A percentile compares a stretch with the other conserved stretches of the same genome.
Conservation (phyloP, 768 basidiomycete species). For the Phaeotremella skinneri region DNA sequence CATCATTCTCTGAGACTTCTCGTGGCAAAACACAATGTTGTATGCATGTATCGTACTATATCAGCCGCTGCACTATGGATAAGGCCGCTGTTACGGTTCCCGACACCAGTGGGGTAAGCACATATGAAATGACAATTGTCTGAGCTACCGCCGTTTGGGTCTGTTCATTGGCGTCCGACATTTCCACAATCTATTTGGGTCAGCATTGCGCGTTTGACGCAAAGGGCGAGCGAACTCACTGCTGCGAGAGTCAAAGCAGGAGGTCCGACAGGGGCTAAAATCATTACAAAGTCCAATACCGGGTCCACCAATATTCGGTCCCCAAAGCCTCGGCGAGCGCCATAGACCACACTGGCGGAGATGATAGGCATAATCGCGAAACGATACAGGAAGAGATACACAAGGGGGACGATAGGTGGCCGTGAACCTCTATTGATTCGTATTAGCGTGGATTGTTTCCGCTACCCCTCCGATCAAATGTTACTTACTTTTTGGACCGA, state of each 20-base stretch:
- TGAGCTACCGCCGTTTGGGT: conserved; percentile 42
- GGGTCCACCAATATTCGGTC: conserved; percentile 35
- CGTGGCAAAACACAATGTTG: conserved; percentile 6
- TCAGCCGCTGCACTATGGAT: conserved; percentile 26
- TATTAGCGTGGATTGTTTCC: no score
- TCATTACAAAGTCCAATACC: conserved; percentile 46
- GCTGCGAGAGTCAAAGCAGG: conserved; percentile 50
- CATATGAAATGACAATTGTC: conserved; percentile 45
- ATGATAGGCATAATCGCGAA: conserved; percentile 46
- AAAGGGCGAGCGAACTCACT: conserved; percentile 25
- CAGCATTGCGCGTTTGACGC: background rate
- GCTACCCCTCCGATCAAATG: background rate
- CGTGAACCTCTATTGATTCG: conserved; percentile 18
- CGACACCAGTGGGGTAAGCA: conserved; percentile 43
- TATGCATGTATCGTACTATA: conserved; percentile 19
- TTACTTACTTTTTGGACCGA: conserved; percentile 31
- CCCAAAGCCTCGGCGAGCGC: conserved; percentile 19
- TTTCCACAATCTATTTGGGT: conserved; percentile 24
- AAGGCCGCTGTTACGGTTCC: conserved; percentile 40
- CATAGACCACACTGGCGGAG: conserved; percentile 32
- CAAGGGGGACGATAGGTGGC: conserved; percentile 28
- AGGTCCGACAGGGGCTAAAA: conserved; percentile 45
- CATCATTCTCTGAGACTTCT: background rate
- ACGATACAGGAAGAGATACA: conserved; percentile 46
- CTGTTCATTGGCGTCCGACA: conserved; percentile 41